Evolutionary conservation across 2,329 filamentous ascomycete species (phyloP).

Genomic region (Aspergillus aculeatus): DNA sequence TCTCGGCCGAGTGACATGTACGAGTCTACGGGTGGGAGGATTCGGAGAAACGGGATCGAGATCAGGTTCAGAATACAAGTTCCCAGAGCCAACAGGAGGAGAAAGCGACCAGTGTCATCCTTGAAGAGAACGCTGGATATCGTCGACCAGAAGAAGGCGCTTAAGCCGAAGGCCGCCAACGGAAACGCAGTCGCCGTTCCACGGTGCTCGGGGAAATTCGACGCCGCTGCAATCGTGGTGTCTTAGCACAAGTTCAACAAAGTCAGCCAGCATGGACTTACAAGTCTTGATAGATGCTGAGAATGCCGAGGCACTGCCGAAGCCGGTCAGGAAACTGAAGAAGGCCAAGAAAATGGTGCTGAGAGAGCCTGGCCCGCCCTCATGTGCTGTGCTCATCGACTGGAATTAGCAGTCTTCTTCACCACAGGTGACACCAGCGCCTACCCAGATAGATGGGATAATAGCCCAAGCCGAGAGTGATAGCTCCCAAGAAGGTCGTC

Average conservation of each 20-base stretch:
- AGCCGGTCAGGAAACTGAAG: conserved; percentile 79
- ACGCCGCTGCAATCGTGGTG: conserved; percentile 58
- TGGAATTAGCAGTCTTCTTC: conserved; percentile 10
- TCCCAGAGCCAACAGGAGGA: conserved; percentile 75
- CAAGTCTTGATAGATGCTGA: conserved; percentile 77
- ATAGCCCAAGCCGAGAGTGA: conserved; percentile 76
- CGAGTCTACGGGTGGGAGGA: conserved; percentile 59
- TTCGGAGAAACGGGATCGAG: conserved; percentile 80
- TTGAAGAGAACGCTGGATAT: conserved; percentile 75
- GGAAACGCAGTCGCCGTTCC: conserved; percentile 95
- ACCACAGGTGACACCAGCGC: conserved; percentile 13
- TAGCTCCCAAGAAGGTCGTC: conserved; percentile 71
- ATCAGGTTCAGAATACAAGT: conserved; percentile 73
- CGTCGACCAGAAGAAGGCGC: conserved; percentile 92
- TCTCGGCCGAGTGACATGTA: conserved; percentile 45
- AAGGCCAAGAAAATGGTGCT: conserved; percentile 66
- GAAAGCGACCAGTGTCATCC: conserved; percentile 76
- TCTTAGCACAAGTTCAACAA: conserved; percentile 9
- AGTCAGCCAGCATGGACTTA: conserved; percentile 27
- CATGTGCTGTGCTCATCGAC: conserved; percentile 59
- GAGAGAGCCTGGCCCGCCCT: conserved; percentile 61
- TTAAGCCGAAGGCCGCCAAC: conserved; percentile 86
- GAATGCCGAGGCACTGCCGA: conserved; percentile 91
- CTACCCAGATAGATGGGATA: conserved; percentile 70
- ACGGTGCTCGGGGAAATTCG: conserved; percentile 88